A percentile compares a stretch with the other conserved stretches of the same genome.
Evolutionary conservation across 352 stramenopile species (phyloP).

Genomic region (Pythium myriotylum): DNA sequence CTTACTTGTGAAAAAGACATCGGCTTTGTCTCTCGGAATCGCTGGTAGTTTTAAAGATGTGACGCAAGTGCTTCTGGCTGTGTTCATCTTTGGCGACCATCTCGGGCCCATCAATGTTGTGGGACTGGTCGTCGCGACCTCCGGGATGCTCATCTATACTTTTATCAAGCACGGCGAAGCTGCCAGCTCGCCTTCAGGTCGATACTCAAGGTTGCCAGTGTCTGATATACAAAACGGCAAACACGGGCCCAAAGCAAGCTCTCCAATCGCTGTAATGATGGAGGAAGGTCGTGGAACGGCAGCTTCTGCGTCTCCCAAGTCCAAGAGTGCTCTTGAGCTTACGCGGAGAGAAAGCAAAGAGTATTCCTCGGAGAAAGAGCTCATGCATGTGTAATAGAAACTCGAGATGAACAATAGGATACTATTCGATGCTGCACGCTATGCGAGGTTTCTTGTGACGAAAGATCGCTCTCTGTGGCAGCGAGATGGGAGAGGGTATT

Average conservation of each 20-base stretch:
- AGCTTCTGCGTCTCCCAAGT: conserved; percentile 3
- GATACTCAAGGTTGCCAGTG: conserved; percentile 37
- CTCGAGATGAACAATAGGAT: not conserved
- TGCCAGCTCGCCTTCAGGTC: conserved; percentile 12
- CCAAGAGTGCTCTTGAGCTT: conserved; percentile 29
- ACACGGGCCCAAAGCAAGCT: conserved; percentile 8
- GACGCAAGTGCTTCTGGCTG: conserved; percentile 73
- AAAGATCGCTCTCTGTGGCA: too few species aligned
- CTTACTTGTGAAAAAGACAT: conserved; percentile 81
- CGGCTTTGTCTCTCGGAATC: conserved; percentile 76
- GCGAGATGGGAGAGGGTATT: too few species aligned
- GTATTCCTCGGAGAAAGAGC: conserved; percentile 26
- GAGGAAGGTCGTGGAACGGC: conserved; percentile 25
- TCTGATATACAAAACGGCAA: conserved; percentile 3
- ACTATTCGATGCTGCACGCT: not conserved
- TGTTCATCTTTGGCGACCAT: conserved; percentile 76
- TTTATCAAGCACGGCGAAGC: conserved; percentile 62
- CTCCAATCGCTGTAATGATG: conserved; percentile 32
- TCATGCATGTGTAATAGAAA: conserved; percentile 30
- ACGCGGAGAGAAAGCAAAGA: conserved; percentile 69
- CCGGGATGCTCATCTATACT: conserved; percentile 78
- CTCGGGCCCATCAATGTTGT: conserved; percentile 65
- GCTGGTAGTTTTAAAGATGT: conserved; percentile 83
- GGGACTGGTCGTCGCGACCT: conserved; percentile 69
- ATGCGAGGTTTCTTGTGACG: too few species aligned